Conservation (phyloP, 2,329 filamentous ascomycete species). For the Botrytis squamosa region DNA sequence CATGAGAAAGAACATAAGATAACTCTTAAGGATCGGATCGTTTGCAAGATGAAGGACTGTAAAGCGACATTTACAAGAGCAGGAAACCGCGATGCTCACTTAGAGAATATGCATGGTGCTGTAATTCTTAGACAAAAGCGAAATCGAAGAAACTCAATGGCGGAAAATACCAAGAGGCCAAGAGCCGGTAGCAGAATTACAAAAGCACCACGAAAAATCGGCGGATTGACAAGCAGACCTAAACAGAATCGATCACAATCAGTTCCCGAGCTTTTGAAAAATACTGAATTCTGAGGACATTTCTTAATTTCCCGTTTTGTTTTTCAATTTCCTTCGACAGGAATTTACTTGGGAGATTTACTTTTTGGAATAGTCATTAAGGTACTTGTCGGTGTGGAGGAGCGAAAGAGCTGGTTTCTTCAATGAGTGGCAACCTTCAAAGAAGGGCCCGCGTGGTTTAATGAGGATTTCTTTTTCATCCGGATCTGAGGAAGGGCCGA, state of each 20-base stretch:
- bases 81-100: constrained; percentile 34
- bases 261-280: background rate
- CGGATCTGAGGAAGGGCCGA: background rate
- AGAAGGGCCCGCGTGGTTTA: background rate
- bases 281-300: background rate
- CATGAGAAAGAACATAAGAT: constrained; percentile 31
- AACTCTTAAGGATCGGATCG: constrained; percentile 21
- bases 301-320: background rate
- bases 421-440: too few relatives aligned
- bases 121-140: background rate
- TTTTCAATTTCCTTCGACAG: background rate
- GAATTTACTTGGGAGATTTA: background rate
- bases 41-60: constrained; percentile 29
- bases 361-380: too few relatives aligned
- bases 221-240: background rate
- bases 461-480: background rate
- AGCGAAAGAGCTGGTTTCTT: background rate
- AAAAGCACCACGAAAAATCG: background rate
- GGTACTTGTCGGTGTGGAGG: background rate
- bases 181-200: background rate
- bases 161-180: background rate
- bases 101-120: background rate
- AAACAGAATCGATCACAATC: background rate
- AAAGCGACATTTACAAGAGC: constrained; percentile 30
- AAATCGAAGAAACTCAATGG: background rate